Evolutionary conservation across 2,329 filamentous ascomycete species (phyloP).

Genomic region (Diplodia corticola): DNA sequence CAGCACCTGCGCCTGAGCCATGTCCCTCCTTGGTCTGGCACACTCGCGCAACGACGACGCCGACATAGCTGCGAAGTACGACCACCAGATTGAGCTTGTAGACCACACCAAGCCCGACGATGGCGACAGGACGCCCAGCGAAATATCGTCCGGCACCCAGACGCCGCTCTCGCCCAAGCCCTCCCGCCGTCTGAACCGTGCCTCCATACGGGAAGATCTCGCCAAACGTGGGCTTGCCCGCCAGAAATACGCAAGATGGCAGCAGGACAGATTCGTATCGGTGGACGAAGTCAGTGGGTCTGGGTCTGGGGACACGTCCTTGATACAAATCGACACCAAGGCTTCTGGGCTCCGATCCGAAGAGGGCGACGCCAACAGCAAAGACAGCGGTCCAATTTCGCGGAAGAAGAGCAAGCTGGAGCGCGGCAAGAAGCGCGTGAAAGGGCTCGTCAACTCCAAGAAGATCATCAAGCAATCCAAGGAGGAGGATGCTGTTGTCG

Average conservation of each 20-base stretch:
- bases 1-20: background rate
- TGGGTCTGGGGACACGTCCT: background rate
- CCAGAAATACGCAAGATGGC: conserved; percentile 39
- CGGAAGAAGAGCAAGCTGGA: conserved; percentile 30
- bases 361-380: conserved; percentile 1
- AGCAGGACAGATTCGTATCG: conserved; percentile 26
- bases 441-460: conserved; percentile 30
- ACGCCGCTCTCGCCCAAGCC: background rate
- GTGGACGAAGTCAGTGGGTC: background rate
- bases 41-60: conserved; percentile 19
- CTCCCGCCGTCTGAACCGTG: conserved; percentile 29
- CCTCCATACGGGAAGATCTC: conserved; percentile 31
- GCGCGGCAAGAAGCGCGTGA: conserved; percentile 28
- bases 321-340: conserved; percentile 20
- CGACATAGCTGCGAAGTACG: conserved; percentile 32
- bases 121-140: conserved; percentile 34
- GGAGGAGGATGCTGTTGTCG: conserved; percentile 53
- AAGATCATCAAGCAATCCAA: conserved; percentile 32
- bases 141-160: conserved; percentile 18
- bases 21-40: conserved; percentile 18
- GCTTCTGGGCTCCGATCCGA: background rate
- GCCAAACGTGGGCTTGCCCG: conserved; percentile 27
- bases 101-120: conserved; percentile 52
- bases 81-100: conserved; percentile 70
- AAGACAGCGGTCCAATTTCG: conserved; percentile 22